phyloP scores from a whole-genome alignment of 2,329 filamentous ascomycete species.

The Cladosporium sp. region DNA sequence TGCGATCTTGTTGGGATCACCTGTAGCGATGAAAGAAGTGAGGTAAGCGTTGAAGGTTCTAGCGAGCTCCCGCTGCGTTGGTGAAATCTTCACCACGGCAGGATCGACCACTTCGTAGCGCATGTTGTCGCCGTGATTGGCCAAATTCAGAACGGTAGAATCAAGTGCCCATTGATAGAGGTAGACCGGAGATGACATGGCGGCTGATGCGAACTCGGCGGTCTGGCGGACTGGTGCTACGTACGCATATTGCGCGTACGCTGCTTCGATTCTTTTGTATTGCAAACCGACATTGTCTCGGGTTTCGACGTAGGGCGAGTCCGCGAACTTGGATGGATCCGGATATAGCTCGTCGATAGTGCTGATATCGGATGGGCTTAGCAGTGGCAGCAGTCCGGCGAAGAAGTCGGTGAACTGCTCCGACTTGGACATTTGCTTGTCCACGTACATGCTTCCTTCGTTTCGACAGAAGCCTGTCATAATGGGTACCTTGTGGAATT shows the following conservation, averaged over 20 bases:
- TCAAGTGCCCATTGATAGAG: constrained; percentile 62
- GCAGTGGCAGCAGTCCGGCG: constrained; percentile 58
- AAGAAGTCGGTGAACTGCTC: constrained; percentile 63
- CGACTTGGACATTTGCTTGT: constrained; percentile 48
- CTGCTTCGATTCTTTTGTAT: constrained; percentile 59
- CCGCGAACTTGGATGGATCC: constrained; percentile 49
- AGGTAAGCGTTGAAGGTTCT: constrained; percentile 35
- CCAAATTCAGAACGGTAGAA: constrained; percentile 38
- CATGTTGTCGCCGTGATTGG: constrained; percentile 40
- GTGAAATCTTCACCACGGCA: constrained; percentile 26
- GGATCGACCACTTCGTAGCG: constrained; percentile 36
- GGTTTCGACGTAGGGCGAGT: constrained; percentile 45
- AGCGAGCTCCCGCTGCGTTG: constrained; percentile 35
- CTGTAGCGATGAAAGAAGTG: constrained; percentile 36
- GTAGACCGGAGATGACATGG: constrained; percentile 45
- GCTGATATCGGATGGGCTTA: constrained; percentile 54
- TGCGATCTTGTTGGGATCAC: constrained; percentile 33
- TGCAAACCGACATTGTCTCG: constrained; percentile 52
- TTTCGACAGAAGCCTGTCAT: constrained; percentile 71
- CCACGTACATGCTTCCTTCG: constrained; percentile 67
- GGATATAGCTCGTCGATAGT: constrained; percentile 63
- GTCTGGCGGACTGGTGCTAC: constrained; percentile 64
- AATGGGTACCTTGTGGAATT: constrained; percentile 60
- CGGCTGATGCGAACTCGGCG: constrained; percentile 45
- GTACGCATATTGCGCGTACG: constrained; percentile 66